A percentile compares a stretch with the other conserved stretches of the same genome.
Conservation (phyloP, 1,284 basidiomycete species). For the Puccinia horiana region DNA sequence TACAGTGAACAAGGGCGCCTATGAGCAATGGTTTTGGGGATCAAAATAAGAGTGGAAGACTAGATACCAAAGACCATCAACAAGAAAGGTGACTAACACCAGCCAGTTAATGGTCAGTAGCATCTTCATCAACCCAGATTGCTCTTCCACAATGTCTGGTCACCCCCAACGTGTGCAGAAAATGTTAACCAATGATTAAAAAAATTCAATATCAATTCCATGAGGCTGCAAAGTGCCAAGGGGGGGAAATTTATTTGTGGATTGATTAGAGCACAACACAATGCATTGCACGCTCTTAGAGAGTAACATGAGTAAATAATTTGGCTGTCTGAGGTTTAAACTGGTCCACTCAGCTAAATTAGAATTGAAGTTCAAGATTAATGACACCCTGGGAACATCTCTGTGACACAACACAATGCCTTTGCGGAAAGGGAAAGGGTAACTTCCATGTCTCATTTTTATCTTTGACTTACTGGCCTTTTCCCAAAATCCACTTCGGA, state of each 20-base stretch:
- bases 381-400: not conserved
- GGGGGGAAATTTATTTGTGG: slow-evolving; percentile 35
- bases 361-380: not conserved
- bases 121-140: not conserved
- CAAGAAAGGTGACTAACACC: not conserved
- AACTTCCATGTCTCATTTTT: too few species aligned
- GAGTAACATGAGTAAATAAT: not conserved
- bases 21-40: slow-evolving; percentile 40
- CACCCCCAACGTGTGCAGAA: slow-evolving; percentile 42
- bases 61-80: not conserved
- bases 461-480: not conserved
- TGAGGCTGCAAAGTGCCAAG: slow-evolving; percentile 24
- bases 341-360: not conserved
- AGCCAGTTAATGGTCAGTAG: not conserved
- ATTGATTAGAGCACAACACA: not conserved
- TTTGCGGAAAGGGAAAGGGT: too few species aligned
- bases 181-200: not conserved
- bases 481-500: not conserved
- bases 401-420: not conserved
- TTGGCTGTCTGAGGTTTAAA: not conserved
- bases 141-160: slow-evolving; percentile 38
- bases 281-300: not conserved
- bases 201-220: not conserved
- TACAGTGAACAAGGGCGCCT: slow-evolving; percentile 45
- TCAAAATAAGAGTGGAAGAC: not conserved